Evolutionary conservation across 2,329 filamentous ascomycete species (phyloP).

Genomic region (Dactylonectria macrodidyma): DNA sequence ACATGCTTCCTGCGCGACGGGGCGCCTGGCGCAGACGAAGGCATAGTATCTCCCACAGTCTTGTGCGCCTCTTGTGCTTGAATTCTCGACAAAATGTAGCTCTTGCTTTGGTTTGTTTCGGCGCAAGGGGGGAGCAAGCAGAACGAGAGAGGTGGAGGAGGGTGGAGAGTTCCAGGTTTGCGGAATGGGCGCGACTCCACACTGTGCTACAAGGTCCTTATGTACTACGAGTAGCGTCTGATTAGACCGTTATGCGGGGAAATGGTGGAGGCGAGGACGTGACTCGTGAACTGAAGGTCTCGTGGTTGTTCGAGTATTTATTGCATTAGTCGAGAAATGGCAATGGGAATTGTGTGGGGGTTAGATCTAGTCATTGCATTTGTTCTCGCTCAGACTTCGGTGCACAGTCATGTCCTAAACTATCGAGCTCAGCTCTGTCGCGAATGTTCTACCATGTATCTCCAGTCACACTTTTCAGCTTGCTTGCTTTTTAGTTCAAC

Average conservation of each 20-base stretch:
- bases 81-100: background rate
- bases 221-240: slow-evolving; percentile 15
- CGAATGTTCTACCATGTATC: too few relatives aligned
- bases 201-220: background rate
- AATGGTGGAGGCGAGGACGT: slow-evolving; percentile 17
- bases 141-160: slow-evolving; percentile 16
- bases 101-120: background rate
- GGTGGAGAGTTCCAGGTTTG: slow-evolving; percentile 22
- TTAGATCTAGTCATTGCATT: background rate
- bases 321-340: background rate
- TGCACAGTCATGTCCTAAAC: too few relatives aligned
- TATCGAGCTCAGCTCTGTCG: too few relatives aligned
- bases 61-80: too few relatives aligned
- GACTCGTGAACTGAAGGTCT: slow-evolving; percentile 12
- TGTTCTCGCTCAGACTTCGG: background rate
- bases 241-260: slow-evolving; percentile 25
- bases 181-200: slow-evolving; percentile 27
- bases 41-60: slow-evolving; percentile 15
- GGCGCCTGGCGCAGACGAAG: slow-evolving; percentile 27
- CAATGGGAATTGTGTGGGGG: too few relatives aligned
- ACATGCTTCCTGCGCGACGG: slow-evolving; percentile 54
- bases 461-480: too few relatives aligned
- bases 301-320: background rate
- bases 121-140: background rate
- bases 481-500: too few relatives aligned